Evolutionary conservation across 495 filamentous ascomycete species (phyloP).

Genomic region (Ascobolus immersus): DNA sequence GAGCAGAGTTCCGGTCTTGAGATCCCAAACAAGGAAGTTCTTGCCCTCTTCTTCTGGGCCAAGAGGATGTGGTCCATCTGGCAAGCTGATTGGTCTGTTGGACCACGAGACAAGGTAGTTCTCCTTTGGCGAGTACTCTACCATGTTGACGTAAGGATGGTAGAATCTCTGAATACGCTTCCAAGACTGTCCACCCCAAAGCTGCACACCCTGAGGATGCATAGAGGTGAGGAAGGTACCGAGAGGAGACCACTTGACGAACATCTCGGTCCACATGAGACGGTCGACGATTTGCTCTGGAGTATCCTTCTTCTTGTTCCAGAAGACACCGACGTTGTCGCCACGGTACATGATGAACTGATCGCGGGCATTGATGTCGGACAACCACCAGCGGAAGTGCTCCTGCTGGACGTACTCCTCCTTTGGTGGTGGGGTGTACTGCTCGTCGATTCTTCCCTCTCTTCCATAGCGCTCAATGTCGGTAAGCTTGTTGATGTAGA

Average conservation of each 20-base stretch:
- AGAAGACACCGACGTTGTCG: conserved; percentile 80
- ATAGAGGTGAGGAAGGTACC: conserved; percentile 87
- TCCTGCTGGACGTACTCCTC: conserved; percentile 72
- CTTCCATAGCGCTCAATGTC: conserved; percentile 90
- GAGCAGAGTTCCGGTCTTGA: conserved; percentile 66
- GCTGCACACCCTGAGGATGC: conserved; percentile 80
- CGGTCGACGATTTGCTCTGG: conserved; percentile 78
- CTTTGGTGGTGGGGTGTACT: conserved; percentile 51
- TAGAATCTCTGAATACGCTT: conserved; percentile 72
- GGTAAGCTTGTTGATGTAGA: conserved; percentile 89
- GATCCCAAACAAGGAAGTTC: conserved; percentile 97
- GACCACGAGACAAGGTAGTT: conserved; percentile 94
- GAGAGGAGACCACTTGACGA: conserved; percentile 89
- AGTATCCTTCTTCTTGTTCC: conserved; percentile 83
- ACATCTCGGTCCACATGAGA: conserved; percentile 84
- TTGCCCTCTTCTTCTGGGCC: conserved; percentile 87
- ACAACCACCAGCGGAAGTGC: conserved; percentile 80
- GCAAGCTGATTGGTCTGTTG: conserved; percentile 66
- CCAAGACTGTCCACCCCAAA: conserved; percentile 85
- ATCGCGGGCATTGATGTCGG: conserved; percentile 63
- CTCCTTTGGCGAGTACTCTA: conserved; percentile 86
- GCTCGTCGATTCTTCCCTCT: conserved; percentile 76
- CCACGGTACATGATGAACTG: conserved; percentile 79
- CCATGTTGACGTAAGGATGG: conserved; percentile 79
- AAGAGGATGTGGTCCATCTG: conserved; percentile 39